Evolutionary conservation across 148 eudicot species (phyloP).

Genomic region (Limonium bicolor): DNA sequence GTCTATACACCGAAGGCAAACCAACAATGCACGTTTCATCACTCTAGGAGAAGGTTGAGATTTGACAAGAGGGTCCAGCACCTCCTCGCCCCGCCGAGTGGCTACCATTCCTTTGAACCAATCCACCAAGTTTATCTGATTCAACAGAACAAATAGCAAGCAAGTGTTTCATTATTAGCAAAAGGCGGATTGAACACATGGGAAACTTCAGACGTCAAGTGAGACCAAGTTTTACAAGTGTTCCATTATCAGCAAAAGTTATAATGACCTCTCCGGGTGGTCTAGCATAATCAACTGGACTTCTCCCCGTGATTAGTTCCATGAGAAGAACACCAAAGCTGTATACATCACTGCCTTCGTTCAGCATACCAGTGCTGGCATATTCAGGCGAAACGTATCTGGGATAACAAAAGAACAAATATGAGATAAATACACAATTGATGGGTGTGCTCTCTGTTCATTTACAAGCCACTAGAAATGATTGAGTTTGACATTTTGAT

Average conservation of each 20-base stretch:
- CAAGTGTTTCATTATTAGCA: too few species aligned
- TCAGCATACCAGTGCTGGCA: conserved; percentile 98
- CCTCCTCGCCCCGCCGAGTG: conserved; percentile 64
- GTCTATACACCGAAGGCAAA: conserved; percentile 93
- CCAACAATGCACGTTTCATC: conserved; percentile 59
- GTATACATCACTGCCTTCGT: conserved; percentile 80
- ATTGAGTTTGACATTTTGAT: neutral
- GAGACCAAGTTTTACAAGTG: neutral
- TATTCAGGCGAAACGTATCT: conserved; percentile 97
- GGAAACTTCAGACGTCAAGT: too few species aligned
- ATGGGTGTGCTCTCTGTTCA: too few species aligned
- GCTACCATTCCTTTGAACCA: conserved; percentile 94
- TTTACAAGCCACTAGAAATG: too few species aligned
- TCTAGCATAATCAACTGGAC: conserved; percentile 81
- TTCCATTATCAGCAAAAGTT: neutral
- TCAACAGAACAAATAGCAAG: conserved; percentile 1
- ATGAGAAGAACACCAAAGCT: conserved; percentile 88
- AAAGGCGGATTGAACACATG: too few species aligned
- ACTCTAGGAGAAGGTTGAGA: conserved; percentile 60
- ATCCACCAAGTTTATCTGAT: conserved; percentile 92
- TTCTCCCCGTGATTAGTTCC: conserved; percentile 83
- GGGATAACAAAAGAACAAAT: neutral
- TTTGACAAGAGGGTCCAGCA: conserved; percentile 45
- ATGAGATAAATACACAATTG: neutral
- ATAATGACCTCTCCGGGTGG: conserved; percentile 76